These are phyloP conservation scores for Pseudogymnoascus sp. DNA, from an alignment of 2,329 filamentous ascomycete species.

Conservation along the genomic window DNA sequence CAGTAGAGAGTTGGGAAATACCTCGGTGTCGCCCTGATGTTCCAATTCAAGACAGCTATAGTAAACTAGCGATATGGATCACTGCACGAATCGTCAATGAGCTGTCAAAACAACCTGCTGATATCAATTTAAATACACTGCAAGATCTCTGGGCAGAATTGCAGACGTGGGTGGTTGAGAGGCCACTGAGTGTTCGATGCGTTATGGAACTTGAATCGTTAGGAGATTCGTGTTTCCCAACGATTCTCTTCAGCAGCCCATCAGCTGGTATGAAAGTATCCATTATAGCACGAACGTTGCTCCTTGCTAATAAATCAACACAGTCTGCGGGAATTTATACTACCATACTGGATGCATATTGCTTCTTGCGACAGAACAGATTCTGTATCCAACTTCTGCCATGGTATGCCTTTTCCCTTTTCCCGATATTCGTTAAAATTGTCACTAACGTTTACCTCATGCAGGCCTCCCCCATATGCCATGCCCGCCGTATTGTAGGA, in stretches of 20 bases:
- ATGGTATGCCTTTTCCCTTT: not conserved
- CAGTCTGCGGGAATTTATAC: constrained; percentile 5
- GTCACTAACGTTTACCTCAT: not conserved
- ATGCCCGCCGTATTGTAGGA: not conserved
- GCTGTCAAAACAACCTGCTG: not conserved
- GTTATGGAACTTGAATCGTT: constrained; percentile 9
- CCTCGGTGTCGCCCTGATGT: not conserved
- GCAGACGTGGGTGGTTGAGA: constrained; percentile 8
- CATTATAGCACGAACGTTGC: not conserved
- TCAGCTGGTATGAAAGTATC: constrained; percentile 2
- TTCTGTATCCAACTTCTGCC: not conserved
- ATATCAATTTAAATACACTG: not conserved
- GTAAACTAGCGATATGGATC: constrained; percentile 9
- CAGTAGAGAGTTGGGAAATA: not conserved
- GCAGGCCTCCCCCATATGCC: not conserved
- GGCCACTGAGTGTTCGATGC: constrained; percentile 8
- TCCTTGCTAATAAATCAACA: not conserved
- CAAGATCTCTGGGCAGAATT: constrained; percentile 11
- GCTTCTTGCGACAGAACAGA: not conserved
- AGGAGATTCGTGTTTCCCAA: constrained; percentile 10
- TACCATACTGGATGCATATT: constrained; percentile 11
- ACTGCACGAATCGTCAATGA: constrained; percentile 10
- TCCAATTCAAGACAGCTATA: constrained; percentile 10
- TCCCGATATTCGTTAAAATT: not conserved
- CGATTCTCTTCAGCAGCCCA: constrained; percentile 9